Conservation (phyloP, 176 grass and related monocot species). For the Luzula sylvatica region DNA sequence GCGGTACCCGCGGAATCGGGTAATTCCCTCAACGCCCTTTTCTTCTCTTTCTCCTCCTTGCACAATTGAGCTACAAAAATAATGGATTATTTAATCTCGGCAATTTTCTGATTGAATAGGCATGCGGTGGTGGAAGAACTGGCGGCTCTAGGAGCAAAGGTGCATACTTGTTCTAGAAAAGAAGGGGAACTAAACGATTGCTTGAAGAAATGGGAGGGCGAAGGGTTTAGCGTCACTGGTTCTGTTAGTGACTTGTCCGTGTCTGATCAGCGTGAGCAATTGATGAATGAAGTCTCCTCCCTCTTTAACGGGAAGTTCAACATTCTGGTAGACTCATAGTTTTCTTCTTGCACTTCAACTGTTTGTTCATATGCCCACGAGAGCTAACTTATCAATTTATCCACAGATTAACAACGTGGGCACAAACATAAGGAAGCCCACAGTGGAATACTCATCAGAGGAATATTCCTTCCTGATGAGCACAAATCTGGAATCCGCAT, state of each 20-base stretch:
- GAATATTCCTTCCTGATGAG: not conserved
- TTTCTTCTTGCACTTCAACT: not conserved
- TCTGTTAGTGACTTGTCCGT: constrained; percentile 27
- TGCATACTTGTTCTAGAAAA: constrained; percentile 31
- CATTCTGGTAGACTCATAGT: constrained; percentile 33
- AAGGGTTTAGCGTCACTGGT: constrained; percentile 11
- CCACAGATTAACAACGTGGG: constrained; percentile 18
- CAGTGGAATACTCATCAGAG: not conserved
- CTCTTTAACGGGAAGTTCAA: constrained; percentile 22
- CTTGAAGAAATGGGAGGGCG: constrained; percentile 11
- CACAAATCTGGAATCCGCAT: not conserved
- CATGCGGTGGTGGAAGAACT: constrained; percentile 29
- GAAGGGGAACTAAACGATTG: constrained; percentile 11
- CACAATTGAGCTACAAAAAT: too few species aligned
- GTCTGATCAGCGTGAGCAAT: constrained; percentile 7
- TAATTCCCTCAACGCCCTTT: not conserved
- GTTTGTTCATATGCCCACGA: not conserved
- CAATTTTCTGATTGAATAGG: not conserved
- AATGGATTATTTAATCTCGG: too few species aligned
- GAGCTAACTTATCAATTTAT: not conserved
- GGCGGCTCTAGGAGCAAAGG: constrained; percentile 20
- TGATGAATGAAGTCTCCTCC: not conserved
- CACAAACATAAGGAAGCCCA: not conserved
- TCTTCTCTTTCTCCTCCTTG: not conserved
- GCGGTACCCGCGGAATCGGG: constrained; percentile 31